Conservation (phyloP, 495 filamentous ascomycete genomes). For the Aspergillus incahuasiensis region DNA sequence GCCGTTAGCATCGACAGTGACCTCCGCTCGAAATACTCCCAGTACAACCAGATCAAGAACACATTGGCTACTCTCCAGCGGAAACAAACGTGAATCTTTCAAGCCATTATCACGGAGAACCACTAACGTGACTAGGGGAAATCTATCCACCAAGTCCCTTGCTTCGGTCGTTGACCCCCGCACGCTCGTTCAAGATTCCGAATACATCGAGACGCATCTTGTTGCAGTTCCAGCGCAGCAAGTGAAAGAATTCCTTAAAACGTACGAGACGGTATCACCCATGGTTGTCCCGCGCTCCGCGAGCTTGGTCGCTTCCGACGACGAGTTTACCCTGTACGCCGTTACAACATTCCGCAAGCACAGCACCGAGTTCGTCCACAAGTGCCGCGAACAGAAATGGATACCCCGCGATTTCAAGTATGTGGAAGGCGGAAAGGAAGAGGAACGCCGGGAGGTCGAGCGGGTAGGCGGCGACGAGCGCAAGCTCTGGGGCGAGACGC, state of each 20-base stretch:
- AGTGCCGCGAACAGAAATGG: conserved; percentile 86
- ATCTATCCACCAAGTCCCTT: conserved; percentile 90
- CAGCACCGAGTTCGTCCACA: conserved; percentile 77
- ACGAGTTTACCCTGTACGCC: conserved; percentile 81
- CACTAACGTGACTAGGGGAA: conserved; percentile 58
- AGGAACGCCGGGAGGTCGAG: conserved; percentile 79
- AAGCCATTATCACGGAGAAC: background rate
- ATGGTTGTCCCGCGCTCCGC: conserved; percentile 90
- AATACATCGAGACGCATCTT: conserved; percentile 94
- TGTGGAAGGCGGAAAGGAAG: conserved; percentile 80
- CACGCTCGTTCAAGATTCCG: conserved; percentile 77
- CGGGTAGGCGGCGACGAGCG: conserved; percentile 72
- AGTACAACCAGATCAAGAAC: conserved; percentile 87
- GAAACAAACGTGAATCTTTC: conserved; percentile 64
- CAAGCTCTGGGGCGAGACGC: conserved; percentile 86
- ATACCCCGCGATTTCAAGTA: conserved; percentile 92
- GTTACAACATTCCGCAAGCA: conserved; percentile 93
- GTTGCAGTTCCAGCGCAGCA: conserved; percentile 74
- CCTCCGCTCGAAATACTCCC: conserved; percentile 84
- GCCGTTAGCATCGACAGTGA: conserved; percentile 85
- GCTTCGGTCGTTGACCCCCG: conserved; percentile 77
- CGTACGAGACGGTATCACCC: conserved; percentile 79
- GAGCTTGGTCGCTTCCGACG: conserved; percentile 68
- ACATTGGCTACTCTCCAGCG: conserved; percentile 73
- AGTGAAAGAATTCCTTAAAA: conserved; percentile 80